Evolutionary conservation across 108 stramenopile species (phyloP), one percentile per base, ranked within the genome.

Genomic region (Skeletonema grethae): DNA sequence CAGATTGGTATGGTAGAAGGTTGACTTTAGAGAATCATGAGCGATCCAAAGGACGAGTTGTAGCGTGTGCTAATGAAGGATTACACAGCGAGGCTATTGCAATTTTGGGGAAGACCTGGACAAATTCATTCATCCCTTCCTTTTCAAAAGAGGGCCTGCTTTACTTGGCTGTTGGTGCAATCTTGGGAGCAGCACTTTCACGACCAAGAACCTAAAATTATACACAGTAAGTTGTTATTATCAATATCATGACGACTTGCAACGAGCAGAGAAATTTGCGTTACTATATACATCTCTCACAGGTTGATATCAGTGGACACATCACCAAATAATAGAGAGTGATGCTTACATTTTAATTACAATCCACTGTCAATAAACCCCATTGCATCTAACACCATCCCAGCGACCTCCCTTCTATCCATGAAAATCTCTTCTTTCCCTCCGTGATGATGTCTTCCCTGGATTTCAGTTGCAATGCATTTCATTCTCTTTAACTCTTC

Each of bases 331-430:
- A n/a, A n/a, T n/a, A 43, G 15, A 43, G n/a, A 43, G 0, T 2
- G 3, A 4, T 43, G 15, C 0, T 43, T 43, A 43, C 41, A n/a
- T 43, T 11, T 43, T 15, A 11, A 50, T 69, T 35, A 79, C 31
- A 84, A 73, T 65, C 90, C 88, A 41, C 65, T 80, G 55, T 88
- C 85, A 24, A 88, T 74, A 64, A 89, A 93, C 34, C 85, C 81
- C 90, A 93, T 90, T 9, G 85, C 82, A 30, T 82, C 67, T 62
- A 93, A 77, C 25, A 93, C 90, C 75, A 90, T 69, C 20, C 88
- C 92, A 43, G 88, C 78, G 70, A 90, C 90, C 60, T 64, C 57
- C 63, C 86, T 62, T 46, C 84, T 59, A 6, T 77, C 77, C 36
- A 75, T 34, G 57, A 87, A 88, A 1, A 82, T 60, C 57, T 88